Evolutionary conservation across 441 rosid species (phyloP).

Genomic region (Dalechampia spathulata): DNA sequence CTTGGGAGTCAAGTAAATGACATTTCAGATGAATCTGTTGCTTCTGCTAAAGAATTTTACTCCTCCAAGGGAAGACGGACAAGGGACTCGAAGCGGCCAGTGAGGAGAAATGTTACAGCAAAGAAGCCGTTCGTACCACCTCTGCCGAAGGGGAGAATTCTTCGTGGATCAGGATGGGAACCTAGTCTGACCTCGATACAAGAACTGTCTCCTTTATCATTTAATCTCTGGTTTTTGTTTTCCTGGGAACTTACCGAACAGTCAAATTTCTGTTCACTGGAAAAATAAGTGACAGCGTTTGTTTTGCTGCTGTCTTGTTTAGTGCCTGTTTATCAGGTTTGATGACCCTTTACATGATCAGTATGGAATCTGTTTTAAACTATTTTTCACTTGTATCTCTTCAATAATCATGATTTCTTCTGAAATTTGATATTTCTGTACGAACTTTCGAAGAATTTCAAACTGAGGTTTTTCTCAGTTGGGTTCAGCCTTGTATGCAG

Average conservation of each 20-base stretch:
- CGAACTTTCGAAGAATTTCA: too few species aligned
- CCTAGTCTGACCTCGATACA: slow-evolving; percentile 48
- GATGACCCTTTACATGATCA: neutral
- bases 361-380: neutral
- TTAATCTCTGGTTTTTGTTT: neutral
- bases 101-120: slow-evolving; percentile 17
- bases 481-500: too few species aligned
- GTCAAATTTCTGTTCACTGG: slow-evolving; percentile 1
- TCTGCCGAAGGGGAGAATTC: slow-evolving; percentile 24
- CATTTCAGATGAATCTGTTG: slow-evolving; percentile 30
- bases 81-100: slow-evolving; percentile 1
- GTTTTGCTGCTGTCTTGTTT: neutral
- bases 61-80: slow-evolving; percentile 22
- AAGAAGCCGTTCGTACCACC: slow-evolving; percentile 57
- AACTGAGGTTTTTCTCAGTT: too few species aligned
- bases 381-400: neutral
- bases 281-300: neutral
- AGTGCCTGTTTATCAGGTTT: neutral
- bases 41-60: slow-evolving; percentile 46
- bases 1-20: too few species aligned
- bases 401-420: neutral
- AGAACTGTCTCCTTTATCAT: slow-evolving; percentile 46
- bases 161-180: slow-evolving; percentile 34
- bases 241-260: neutral
- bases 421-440: neutral